Percentiles rank a stretch among this genome's conserved stretches.
phyloP scores from a whole-genome alignment of 1,284 basidiomycete genomes.

The Marasmius oreades region DNA sequence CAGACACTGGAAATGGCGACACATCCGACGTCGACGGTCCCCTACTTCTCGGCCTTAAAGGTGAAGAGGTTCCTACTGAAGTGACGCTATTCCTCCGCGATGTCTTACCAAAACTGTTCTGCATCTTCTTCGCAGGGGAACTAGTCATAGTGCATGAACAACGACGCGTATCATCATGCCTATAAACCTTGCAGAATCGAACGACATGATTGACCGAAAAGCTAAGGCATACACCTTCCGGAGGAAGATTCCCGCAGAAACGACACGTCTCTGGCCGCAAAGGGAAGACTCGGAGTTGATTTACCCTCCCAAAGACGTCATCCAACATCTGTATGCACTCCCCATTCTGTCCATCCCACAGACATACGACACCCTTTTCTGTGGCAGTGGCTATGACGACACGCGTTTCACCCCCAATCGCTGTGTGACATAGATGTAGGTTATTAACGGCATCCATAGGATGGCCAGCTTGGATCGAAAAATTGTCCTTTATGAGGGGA shows the following conservation, averaged over 20 bases:
- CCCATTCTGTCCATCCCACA: slow-evolving; percentile 64
- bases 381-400: slow-evolving; percentile 62
- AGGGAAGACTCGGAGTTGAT: slow-evolving; percentile 49
- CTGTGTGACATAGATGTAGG: slow-evolving; percentile 48
- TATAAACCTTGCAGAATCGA: slow-evolving; percentile 55
- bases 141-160: slow-evolving; percentile 59
- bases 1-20: slow-evolving; percentile 68
- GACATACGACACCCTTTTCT: slow-evolving; percentile 60
- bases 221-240: slow-evolving; percentile 58
- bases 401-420: slow-evolving; percentile 45
- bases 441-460: slow-evolving; percentile 48
- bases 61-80: slow-evolving; percentile 36
- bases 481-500: slow-evolving; percentile 36
- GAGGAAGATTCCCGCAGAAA: slow-evolving; percentile 62
- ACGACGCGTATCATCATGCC: slow-evolving; percentile 55
- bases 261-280: slow-evolving; percentile 52
- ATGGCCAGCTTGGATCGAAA: slow-evolving; percentile 54
- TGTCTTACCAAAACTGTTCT: slow-evolving; percentile 45
- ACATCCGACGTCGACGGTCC: slow-evolving; percentile 42
- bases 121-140: slow-evolving; percentile 38
- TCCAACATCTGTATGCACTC: slow-evolving; percentile 60
- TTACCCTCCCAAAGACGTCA: slow-evolving; percentile 51
- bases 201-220: slow-evolving; percentile 62
- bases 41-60: slow-evolving; percentile 42
- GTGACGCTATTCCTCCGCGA: slow-evolving; percentile 59